These are phyloP conservation scores for Osmanthus fragrans DNA, from an alignment of 257 asterid species.

Conservation along the genomic window DNA sequence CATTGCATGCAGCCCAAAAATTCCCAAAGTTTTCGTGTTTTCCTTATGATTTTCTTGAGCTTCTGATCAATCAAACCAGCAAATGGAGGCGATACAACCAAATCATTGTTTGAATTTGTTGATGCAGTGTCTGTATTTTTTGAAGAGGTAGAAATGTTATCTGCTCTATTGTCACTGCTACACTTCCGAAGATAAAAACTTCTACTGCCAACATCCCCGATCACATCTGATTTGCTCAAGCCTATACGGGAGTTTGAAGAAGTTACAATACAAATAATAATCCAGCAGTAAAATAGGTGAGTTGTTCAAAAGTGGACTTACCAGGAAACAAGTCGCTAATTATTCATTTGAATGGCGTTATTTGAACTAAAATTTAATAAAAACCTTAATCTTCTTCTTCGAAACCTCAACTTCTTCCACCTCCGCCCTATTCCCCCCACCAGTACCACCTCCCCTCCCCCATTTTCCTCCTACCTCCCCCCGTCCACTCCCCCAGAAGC, in stretches of 20 bases:
- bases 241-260: constrained; percentile 33
- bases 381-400: background rate
- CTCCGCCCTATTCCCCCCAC: background rate
- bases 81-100: constrained; percentile 8
- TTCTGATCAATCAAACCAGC: constrained; percentile 23
- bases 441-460: too few relatives aligned
- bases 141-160: constrained; percentile 16
- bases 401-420: background rate
- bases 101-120: background rate
- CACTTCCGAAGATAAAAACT: constrained; percentile 62
- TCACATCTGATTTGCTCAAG: constrained; percentile 57
- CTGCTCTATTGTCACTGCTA: constrained; percentile 9
- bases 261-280: background rate
- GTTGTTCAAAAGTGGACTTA: background rate
- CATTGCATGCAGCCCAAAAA: constrained; percentile 51
- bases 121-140: constrained; percentile 6
- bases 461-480: too few relatives aligned
- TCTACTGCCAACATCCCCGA: constrained; percentile 71
- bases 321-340: background rate
- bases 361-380: too few relatives aligned
- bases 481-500: too few relatives aligned
- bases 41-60: constrained; percentile 39
- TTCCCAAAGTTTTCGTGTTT: constrained; percentile 40
- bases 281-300: background rate
- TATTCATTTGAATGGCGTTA: background rate